Evolutionary conservation across 805 yeast genomes (phyloP), one percentile per base, ranked within the genome.

Genomic region (Millerozyma miso): DNA sequence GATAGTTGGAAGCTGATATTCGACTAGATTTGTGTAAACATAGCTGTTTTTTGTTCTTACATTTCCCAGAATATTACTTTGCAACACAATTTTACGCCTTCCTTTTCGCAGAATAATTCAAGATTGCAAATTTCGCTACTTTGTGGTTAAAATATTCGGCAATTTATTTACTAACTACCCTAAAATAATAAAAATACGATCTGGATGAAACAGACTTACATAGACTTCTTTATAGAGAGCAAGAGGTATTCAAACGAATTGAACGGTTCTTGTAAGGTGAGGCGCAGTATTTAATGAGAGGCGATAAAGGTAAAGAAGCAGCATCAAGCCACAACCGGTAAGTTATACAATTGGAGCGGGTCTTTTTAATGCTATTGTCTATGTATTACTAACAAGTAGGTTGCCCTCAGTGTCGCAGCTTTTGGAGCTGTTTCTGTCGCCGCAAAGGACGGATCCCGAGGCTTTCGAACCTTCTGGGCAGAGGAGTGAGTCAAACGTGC

Each of bases 251-350:
- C 10, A 23, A 10, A 10, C 10, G 29, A 23, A 23, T 10, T 23
- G 29, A 10, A 23, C 6, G 10, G 10, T 23, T 23, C 10, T 23
- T 23, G 29, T 6, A 23, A 23, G 29, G 10, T 7, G 29, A 23
- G 6, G 29, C 29, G 10, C 29, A 35, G 8, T 4, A 19, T 26
- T 18, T 4, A n/a, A 37, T 37, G 39, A 37, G 39, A 20, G 16
- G 17, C n/a, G 15, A 26, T 29, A 37, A 17, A 23, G 31, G 19
- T 20, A 29, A 29, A 19, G 33, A 37, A 17, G 14, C 39, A 8
- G n/a, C 39, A 13, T 26, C 39, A 7, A 14, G 23, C 13, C 39
- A 37, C 23, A 37, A 29, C 13, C 33, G 39, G 39, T 37, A 37
- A 5, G 39, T 26, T n/a, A n/a, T 15, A n/a, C n/a, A n/a, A n/a